phyloP scores from a whole-genome alignment of 2,329 filamentous ascomycete species.

The Thelonectria discophora region DNA sequence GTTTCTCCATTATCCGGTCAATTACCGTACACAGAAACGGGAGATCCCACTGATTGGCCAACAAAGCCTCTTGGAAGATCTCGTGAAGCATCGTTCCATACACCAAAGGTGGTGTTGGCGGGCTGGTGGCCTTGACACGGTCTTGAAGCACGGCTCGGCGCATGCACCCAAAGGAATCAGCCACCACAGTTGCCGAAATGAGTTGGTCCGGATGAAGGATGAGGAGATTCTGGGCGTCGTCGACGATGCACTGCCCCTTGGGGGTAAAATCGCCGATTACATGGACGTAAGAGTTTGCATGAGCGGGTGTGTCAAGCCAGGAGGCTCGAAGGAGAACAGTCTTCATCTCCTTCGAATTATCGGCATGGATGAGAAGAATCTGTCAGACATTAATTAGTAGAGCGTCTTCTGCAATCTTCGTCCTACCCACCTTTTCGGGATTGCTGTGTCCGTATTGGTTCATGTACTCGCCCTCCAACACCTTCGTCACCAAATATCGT shows the following conservation, averaged over 20 bases:
- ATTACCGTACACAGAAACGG: constrained; percentile 73
- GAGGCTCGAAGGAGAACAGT: constrained; percentile 82
- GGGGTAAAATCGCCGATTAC: constrained; percentile 80
- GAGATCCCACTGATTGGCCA: constrained; percentile 82
- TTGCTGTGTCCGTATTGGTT: constrained; percentile 67
- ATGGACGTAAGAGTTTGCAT: constrained; percentile 80
- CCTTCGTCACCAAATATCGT: constrained; percentile 82
- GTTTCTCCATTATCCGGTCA: constrained; percentile 73
- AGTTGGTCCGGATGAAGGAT: constrained; percentile 96
- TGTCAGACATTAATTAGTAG: constrained; percentile 50
- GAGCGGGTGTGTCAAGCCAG: constrained; percentile 85
- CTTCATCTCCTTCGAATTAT: constrained; percentile 71
- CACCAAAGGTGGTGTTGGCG: constrained; percentile 80
- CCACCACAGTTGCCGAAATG: constrained; percentile 92
- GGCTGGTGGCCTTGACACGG: constrained; percentile 88
- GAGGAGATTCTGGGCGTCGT: constrained; percentile 83
- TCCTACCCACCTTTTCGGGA: constrained; percentile 73
- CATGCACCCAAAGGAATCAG: constrained; percentile 94
- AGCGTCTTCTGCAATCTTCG: too few species aligned
- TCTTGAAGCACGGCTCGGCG: constrained; percentile 94
- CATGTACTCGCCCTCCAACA: constrained; percentile 74
- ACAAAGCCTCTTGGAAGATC: constrained; percentile 90
- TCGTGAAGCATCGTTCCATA: constrained; percentile 96
- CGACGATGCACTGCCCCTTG: constrained; percentile 79
- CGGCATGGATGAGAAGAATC: constrained; percentile 84